Conservation (phyloP, 441 rosid species). For the Cnidoscolus chayamansa region DNA sequence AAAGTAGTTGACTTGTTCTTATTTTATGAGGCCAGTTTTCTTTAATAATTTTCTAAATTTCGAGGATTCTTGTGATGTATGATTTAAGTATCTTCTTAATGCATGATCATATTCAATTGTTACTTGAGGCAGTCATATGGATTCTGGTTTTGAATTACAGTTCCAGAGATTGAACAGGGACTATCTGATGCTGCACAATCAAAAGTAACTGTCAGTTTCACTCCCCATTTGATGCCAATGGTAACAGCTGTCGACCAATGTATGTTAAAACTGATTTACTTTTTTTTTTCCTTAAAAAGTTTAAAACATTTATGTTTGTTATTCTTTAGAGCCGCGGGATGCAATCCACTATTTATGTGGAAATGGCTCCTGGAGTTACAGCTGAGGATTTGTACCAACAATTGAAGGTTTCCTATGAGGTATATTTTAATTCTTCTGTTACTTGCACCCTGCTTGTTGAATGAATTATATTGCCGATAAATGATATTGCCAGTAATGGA, state of each 20-base stretch:
- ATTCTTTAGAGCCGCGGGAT: conserved; percentile 70
- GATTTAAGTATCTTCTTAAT: background rate
- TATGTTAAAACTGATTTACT: background rate
- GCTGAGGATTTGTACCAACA: conserved; percentile 50
- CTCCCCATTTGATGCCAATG: conserved; percentile 99
- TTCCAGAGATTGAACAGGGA: conserved; percentile 98
- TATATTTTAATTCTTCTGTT: conserved; percentile 17
- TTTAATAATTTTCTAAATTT: background rate
- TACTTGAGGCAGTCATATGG: conserved; percentile 3
- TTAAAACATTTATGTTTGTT: conserved; percentile 5
- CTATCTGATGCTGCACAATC: conserved; percentile 66
- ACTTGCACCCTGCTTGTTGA: background rate
- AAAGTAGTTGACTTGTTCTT: background rate
- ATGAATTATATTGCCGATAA: background rate
- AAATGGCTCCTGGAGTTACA: conserved; percentile 53
- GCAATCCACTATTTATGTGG: conserved; percentile 69
- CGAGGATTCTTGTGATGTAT: background rate
- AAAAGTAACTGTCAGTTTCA: conserved; percentile 85
- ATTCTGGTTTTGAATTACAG: conserved; percentile 43
- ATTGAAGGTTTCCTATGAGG: conserved; percentile 49
- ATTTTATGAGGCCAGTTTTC: background rate
- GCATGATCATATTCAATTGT: conserved; percentile 1
- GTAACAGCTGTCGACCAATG: conserved; percentile 29
- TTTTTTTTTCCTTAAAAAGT: conserved; percentile 18
- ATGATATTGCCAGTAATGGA: background rate